Conservation (phyloP, 1,284 basidiomycete genomes). For the Rhodotorula sp. region DNA sequence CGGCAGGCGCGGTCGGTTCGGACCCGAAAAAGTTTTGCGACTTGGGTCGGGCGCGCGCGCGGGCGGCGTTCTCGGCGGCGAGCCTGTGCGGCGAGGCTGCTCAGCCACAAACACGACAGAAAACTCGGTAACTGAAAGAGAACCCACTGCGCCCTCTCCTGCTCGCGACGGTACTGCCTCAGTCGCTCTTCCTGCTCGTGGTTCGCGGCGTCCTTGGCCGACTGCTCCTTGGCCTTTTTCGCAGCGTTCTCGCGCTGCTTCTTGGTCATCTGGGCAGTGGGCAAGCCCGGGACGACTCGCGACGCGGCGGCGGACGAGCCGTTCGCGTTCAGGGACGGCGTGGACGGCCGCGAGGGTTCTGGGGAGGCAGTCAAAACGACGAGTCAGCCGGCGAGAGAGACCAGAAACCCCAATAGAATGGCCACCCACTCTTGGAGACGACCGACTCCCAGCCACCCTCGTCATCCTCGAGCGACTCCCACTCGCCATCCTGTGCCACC, state of each 20-base stretch:
- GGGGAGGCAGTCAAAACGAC: no score
- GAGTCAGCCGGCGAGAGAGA: not conserved
- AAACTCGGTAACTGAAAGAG: not conserved
- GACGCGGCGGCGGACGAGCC: slow-evolving; percentile 1
- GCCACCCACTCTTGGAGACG: slow-evolving; percentile 28
- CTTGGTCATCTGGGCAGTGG: slow-evolving; percentile 20
- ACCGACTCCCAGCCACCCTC: slow-evolving; percentile 25
- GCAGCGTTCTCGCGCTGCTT: slow-evolving; percentile 36
- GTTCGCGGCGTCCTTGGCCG: slow-evolving; percentile 19
- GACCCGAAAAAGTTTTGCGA: slow-evolving; percentile 33
- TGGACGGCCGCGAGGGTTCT: slow-evolving; percentile 30
- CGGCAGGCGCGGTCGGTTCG: not conserved
- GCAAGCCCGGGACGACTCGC: slow-evolving; percentile 23
- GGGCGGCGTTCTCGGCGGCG: slow-evolving; percentile 15
- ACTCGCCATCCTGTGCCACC: slow-evolving; percentile 18
- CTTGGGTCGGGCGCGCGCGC: slow-evolving; percentile 15
- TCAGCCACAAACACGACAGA: not conserved
- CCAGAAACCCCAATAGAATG: not conserved
- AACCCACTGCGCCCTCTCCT: slow-evolving; percentile 29
- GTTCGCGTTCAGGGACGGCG: slow-evolving; percentile 9
- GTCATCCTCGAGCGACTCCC: slow-evolving; percentile 25
- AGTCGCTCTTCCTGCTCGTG: slow-evolving; percentile 27
- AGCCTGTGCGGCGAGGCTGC: not conserved
- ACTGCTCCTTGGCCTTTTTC: slow-evolving; percentile 26
- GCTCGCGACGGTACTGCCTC: slow-evolving; percentile 21